Percentiles rank a stretch among this genome's conserved stretches.
Evolutionary conservation across 768 basidiomycete species (phyloP).

Genomic region (Cyclocybe cylindracea): DNA sequence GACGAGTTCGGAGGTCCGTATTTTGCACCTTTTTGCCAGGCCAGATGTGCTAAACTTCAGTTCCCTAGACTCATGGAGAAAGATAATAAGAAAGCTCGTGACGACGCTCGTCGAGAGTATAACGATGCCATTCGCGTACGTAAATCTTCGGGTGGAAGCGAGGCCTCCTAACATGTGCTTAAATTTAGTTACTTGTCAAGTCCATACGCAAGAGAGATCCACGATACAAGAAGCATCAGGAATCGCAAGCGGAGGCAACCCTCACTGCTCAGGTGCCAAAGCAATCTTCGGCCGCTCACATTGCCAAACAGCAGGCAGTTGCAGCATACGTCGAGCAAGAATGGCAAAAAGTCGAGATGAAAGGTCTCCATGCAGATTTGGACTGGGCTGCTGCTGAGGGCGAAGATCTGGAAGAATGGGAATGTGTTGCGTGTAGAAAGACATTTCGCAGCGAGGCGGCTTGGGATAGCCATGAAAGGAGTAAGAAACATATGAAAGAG

Average conservation of each 20-base stretch:
- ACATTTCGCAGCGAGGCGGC: constrained; percentile 88
- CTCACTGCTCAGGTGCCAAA: constrained; percentile 28
- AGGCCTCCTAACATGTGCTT: not conserved
- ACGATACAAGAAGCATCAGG: constrained; percentile 71
- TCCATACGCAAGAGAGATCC: constrained; percentile 89
- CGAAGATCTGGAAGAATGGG: constrained; percentile 79
- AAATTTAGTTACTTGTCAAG: constrained; percentile 62
- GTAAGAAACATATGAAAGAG: constrained; percentile 90
- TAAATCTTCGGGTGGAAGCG: constrained; percentile 1
- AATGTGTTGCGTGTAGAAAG: constrained; percentile 94
- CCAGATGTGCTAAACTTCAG: not conserved
- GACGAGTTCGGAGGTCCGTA: constrained; percentile 73
- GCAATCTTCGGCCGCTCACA: constrained; percentile 27
- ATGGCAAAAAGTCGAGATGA: constrained; percentile 74
- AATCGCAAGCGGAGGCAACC: constrained; percentile 41
- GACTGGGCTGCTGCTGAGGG: constrained; percentile 78
- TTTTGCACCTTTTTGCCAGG: not conserved
- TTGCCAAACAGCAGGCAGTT: constrained; percentile 28
- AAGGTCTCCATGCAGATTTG: constrained; percentile 54
- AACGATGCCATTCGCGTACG: constrained; percentile 87
- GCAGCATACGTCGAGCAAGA: constrained; percentile 77
- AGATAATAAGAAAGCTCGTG: constrained; percentile 91
- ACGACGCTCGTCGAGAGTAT: constrained; percentile 87
- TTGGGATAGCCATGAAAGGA: constrained; percentile 95
- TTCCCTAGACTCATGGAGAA: constrained; percentile 81